Conservation (phyloP, 176 grass and related monocot genomes). For the Rhynchospora pubera region DNA sequence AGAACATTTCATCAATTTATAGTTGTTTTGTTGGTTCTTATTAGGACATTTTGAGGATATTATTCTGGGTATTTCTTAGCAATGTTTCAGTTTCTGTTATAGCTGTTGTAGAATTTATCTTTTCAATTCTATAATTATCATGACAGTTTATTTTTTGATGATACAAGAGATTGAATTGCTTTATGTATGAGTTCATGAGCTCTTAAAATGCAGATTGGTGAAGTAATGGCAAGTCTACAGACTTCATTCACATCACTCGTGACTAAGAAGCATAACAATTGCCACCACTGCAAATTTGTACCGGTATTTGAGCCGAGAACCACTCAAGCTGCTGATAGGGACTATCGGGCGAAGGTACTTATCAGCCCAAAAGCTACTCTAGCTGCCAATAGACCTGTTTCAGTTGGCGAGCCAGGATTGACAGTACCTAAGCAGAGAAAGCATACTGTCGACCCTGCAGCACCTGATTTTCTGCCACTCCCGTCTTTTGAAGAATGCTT, state of each 20-base stretch:
- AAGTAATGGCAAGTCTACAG: constrained; percentile 71
- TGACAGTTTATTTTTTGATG: neutral
- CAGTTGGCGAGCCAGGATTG: constrained; percentile 31
- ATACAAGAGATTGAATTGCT: neutral
- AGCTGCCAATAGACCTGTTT: constrained; percentile 38
- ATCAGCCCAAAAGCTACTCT: constrained; percentile 39
- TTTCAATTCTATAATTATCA: too few relatives aligned
- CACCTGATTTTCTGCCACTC: constrained; percentile 86
- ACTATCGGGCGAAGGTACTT: constrained; percentile 31
- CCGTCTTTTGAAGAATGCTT: constrained; percentile 94
- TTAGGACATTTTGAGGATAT: too few relatives aligned
- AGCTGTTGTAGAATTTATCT: too few relatives aligned
- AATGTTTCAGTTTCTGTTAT: too few relatives aligned
- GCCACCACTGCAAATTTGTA: constrained; percentile 34
- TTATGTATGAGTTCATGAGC: neutral
- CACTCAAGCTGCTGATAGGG: constrained; percentile 19
- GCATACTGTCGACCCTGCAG: constrained; percentile 56
- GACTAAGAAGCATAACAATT: constrained; percentile 40
- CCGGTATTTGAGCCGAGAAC: constrained; percentile 30
- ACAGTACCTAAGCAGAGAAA: constrained; percentile 43
- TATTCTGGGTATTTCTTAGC: neutral
- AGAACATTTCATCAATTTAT: too few relatives aligned
- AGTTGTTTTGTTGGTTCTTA: too few relatives aligned
- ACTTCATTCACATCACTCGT: constrained; percentile 45
- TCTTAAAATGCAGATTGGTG: neutral